These are phyloP conservation scores for Phytopythium aichiense DNA, from an alignment of 352 stramenopile genomes.

Conservation along the genomic window DNA sequence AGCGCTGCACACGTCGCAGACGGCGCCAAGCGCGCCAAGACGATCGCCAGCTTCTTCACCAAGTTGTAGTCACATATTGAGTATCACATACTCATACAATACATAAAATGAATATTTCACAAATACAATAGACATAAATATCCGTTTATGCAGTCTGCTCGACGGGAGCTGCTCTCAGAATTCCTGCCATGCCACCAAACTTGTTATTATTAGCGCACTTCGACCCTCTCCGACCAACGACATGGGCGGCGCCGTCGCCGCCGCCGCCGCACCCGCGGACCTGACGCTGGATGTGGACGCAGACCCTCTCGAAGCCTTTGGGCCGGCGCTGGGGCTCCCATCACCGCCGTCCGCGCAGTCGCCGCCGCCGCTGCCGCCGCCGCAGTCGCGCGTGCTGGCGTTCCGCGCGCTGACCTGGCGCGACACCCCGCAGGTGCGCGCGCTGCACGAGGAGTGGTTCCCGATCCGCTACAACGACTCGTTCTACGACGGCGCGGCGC, in stretches of 20 bases:
- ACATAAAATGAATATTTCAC: no score
- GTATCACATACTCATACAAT: not conserved
- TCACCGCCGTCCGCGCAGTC: not conserved
- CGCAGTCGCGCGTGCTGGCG: constrained; percentile 42
- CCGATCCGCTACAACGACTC: constrained; percentile 94
- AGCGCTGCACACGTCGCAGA: constrained; percentile 35
- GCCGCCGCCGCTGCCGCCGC: not conserved
- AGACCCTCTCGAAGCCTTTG: not conserved
- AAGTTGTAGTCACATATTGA: constrained; percentile 33
- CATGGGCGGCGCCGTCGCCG: constrained; percentile 5
- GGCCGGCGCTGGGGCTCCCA: not conserved
- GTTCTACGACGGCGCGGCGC: constrained; percentile 93
- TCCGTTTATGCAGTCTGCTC: no score
- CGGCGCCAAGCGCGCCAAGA: constrained; percentile 42
- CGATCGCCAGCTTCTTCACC: constrained; percentile 62
- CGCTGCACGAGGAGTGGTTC: constrained; percentile 96
- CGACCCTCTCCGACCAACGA: not conserved
- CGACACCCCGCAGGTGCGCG: constrained; percentile 90
- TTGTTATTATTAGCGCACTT: no score
- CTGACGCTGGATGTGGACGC: constrained; percentile 15
- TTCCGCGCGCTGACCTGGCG: constrained; percentile 64
- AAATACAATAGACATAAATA: no score
- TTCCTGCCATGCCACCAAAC: not conserved
- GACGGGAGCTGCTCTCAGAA: not conserved
- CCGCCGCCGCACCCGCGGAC: not conserved